Conservation (phyloP, 2,329 filamentous ascomycete species). For the Dothideomycetes sp. region DNA sequence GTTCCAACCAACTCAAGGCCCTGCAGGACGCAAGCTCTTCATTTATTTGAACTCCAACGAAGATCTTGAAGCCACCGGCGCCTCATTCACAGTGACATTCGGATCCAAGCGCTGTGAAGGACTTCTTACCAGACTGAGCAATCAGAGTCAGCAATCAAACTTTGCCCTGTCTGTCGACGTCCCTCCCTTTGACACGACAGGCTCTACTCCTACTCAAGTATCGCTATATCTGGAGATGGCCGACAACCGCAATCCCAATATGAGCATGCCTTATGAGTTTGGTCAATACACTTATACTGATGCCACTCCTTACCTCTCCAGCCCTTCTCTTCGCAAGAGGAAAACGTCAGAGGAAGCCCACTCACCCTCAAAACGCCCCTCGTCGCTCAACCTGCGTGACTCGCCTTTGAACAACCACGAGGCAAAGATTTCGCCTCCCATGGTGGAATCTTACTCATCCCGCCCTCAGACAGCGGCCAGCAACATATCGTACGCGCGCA, state of each 20-base stretch:
- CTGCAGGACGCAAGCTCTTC: slow-evolving; percentile 59
- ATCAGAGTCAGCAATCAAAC: slow-evolving; percentile 51
- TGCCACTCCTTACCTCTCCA: slow-evolving; percentile 25
- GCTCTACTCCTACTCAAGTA: slow-evolving; percentile 46
- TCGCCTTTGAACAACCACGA: slow-evolving; percentile 17
- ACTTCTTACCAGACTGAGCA: slow-evolving; percentile 52
- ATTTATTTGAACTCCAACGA: slow-evolving; percentile 68
- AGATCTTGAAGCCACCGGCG: slow-evolving; percentile 51
- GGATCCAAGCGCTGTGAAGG: slow-evolving; percentile 66
- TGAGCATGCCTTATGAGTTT: slow-evolving; percentile 36
- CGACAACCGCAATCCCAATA: slow-evolving; percentile 35
- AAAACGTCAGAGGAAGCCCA: slow-evolving; percentile 40
- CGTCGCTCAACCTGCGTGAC: slow-evolving; percentile 25
- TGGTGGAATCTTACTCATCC: slow-evolving; percentile 13
- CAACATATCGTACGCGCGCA: slow-evolving; percentile 23
- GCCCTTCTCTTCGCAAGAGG: slow-evolving; percentile 42
- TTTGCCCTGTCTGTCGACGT: slow-evolving; percentile 66
- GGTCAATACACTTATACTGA: slow-evolving; percentile 55
- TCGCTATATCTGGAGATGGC: slow-evolving; percentile 53
- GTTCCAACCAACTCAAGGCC: slow-evolving; percentile 60
- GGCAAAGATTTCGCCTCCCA: slow-evolving; percentile 14
- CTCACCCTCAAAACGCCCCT: slow-evolving; percentile 31
- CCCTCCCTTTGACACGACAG: slow-evolving; percentile 54
- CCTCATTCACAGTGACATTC: slow-evolving; percentile 60
- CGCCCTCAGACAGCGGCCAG: slow-evolving; percentile 14